Conservation (phyloP, 257 asterid species). For the Fraxinus quadrangulata region DNA sequence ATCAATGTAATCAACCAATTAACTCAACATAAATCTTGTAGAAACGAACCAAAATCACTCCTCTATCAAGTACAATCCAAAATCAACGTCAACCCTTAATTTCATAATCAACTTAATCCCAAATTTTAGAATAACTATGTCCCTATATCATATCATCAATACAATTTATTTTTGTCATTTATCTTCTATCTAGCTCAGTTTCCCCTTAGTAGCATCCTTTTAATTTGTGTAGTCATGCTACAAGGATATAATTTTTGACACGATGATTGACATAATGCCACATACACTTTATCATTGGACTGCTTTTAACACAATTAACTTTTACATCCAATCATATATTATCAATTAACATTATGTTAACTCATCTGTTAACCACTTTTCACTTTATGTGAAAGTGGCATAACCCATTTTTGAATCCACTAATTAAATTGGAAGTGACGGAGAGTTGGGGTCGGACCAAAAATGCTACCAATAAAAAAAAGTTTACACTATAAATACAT, state of each 20-base stretch:
- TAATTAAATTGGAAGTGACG: background rate
- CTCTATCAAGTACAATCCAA: background rate
- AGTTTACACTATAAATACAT: background rate
- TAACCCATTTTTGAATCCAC: background rate
- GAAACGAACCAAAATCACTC: background rate
- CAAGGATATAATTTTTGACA: too few relatives aligned
- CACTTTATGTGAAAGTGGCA: too few relatives aligned
- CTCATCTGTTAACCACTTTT: too few relatives aligned
- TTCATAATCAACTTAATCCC: background rate
- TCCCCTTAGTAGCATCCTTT: background rate
- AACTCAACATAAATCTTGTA: background rate
- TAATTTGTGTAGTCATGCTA: background rate
- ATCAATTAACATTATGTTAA: too few relatives aligned
- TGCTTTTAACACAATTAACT: too few relatives aligned
- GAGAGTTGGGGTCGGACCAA: background rate
- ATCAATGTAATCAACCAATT: background rate
- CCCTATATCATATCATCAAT: background rate
- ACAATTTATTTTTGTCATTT: background rate
- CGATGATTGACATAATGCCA: too few relatives aligned
- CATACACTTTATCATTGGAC: too few relatives aligned
- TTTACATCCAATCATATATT: too few relatives aligned
- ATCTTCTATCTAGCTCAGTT: background rate
- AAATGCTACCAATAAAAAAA: background rate
- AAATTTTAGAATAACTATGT: background rate
- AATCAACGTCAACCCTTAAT: background rate